Evolutionary conservation across 78 protist species (phyloP).

Genomic region (Dictyostelium firmibasis): DNA sequence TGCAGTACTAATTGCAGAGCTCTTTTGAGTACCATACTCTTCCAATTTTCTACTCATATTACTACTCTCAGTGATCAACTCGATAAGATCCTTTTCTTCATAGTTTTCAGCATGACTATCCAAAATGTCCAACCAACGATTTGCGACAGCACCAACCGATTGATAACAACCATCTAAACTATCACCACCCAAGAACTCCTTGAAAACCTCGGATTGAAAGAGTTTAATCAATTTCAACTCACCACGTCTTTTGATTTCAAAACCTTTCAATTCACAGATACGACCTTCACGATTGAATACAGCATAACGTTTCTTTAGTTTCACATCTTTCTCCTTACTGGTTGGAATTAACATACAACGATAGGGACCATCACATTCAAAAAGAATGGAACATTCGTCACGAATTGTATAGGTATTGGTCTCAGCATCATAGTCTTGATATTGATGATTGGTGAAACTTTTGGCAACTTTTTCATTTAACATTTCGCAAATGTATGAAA

Average conservation of each 20-base stretch:
- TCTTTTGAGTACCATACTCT: conserved; percentile 92
- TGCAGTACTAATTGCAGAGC: conserved; percentile 91
- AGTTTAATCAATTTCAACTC: conserved; percentile 97
- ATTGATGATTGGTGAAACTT: conserved; percentile 97
- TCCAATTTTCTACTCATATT: conserved; percentile 92
- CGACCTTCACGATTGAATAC: conserved; percentile 96
- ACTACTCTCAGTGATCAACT: conserved; percentile 89
- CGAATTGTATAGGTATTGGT: conserved; percentile 23
- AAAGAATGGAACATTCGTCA: conserved; percentile 95
- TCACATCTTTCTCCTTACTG: conserved; percentile 95
- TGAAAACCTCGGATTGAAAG: conserved; percentile 96
- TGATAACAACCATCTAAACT: conserved; percentile 92
- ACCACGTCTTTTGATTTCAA: conserved; percentile 99
- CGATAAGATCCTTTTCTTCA: conserved; percentile 93
- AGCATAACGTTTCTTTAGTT: conserved; percentile 91
- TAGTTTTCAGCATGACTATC: conserved; percentile 83
- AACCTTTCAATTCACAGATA: conserved; percentile 99
- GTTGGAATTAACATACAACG: conserved; percentile 98
- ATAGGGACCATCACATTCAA: conserved; percentile 99
- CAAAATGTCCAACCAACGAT: conserved; percentile 95
- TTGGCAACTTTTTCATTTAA: conserved; percentile 92
- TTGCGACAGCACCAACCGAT: conserved; percentile 91
- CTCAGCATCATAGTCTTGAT: conserved; percentile 83
- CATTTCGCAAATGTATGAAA: conserved; percentile 95
- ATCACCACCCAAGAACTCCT: conserved; percentile 85